Percentiles rank a stretch among this genome's conserved stretches.
Evolutionary conservation across 441 rosid genomes (phyloP).

Genomic region (Mallotus japonicus): DNA sequence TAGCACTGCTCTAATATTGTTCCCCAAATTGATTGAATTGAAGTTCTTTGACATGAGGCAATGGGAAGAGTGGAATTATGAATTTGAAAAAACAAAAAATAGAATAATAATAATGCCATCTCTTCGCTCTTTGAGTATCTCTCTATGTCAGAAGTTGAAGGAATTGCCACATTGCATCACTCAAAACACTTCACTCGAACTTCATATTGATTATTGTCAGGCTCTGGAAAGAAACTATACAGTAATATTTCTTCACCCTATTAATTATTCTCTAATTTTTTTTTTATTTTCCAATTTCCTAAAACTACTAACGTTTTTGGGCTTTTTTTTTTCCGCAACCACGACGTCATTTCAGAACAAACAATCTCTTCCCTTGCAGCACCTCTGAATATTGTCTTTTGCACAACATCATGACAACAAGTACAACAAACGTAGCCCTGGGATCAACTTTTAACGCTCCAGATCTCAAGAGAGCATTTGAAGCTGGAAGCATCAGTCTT

Average conservation of each 20-base stretch:
- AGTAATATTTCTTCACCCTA: too few species aligned
- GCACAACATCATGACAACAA: too few species aligned
- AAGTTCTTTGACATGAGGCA: background rate
- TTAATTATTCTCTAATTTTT: too few species aligned
- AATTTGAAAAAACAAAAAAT: background rate
- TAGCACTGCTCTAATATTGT: background rate
- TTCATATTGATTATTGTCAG: background rate
- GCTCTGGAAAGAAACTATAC: background rate
- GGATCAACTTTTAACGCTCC: conserved; percentile 69
- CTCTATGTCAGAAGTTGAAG: background rate
- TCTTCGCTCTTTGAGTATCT: background rate
- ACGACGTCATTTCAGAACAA: too few species aligned
- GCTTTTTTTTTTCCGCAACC: too few species aligned
- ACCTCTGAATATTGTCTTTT: too few species aligned
- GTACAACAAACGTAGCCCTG: too few species aligned
- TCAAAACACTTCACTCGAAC: background rate
- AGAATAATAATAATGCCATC: background rate
- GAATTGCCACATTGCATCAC: background rate
- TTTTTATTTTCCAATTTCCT: too few species aligned
- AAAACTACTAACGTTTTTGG: too few species aligned
- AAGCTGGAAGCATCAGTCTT: conserved; percentile 54
- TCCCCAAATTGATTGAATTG: background rate
- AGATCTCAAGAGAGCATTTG: conserved; percentile 54
- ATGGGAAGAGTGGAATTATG: background rate
- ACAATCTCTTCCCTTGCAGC: too few species aligned